phyloP scores from a whole-genome alignment of 2,329 filamentous ascomycete species.

The Dendrostoma leiphaemia region DNA sequence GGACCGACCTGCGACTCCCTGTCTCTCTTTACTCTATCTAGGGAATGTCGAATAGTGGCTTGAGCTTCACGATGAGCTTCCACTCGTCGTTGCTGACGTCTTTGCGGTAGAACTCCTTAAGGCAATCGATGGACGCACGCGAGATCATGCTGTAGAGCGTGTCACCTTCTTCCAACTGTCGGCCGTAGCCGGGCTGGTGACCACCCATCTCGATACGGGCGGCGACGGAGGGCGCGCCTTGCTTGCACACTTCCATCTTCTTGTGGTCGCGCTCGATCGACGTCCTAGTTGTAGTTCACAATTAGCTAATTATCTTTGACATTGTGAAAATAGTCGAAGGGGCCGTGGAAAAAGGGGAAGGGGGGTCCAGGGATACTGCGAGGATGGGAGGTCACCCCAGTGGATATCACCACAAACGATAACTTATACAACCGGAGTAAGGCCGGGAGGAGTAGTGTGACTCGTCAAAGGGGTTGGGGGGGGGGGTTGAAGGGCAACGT shows the following conservation, averaged over 20 bases:
- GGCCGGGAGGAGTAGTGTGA: not conserved
- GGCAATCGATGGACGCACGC: slow-evolving; percentile 82
- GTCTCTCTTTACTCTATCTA: slow-evolving; percentile 36
- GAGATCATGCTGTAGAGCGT: slow-evolving; percentile 85
- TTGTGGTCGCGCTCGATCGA: slow-evolving; percentile 98
- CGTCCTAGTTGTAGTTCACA: too few relatives aligned
- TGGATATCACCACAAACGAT: too few relatives aligned
- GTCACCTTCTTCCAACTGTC: slow-evolving; percentile 91
- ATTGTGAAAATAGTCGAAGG: not conserved
- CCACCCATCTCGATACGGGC: slow-evolving; percentile 94
- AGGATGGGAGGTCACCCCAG: too few relatives aligned
- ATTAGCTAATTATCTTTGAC: too few relatives aligned
- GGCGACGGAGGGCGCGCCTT: slow-evolving; percentile 93
- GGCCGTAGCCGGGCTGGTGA: slow-evolving; percentile 90
- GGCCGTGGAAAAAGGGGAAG: not conserved
- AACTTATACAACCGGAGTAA: not conserved
- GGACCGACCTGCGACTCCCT: not conserved
- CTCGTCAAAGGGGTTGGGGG: not conserved
- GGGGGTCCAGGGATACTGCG: not conserved
- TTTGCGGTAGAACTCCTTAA: slow-evolving; percentile 91
- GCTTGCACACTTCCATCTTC: slow-evolving; percentile 86
- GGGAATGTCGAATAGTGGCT: slow-evolving; percentile 86
- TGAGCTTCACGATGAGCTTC: slow-evolving; percentile 87
- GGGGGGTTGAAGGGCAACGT: slow-evolving; percentile 49
- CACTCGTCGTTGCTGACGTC: slow-evolving; percentile 93